Base-by-base conservation (phyloP, 257 asterid genomes). In the Solanum verrucosum region DNA sequence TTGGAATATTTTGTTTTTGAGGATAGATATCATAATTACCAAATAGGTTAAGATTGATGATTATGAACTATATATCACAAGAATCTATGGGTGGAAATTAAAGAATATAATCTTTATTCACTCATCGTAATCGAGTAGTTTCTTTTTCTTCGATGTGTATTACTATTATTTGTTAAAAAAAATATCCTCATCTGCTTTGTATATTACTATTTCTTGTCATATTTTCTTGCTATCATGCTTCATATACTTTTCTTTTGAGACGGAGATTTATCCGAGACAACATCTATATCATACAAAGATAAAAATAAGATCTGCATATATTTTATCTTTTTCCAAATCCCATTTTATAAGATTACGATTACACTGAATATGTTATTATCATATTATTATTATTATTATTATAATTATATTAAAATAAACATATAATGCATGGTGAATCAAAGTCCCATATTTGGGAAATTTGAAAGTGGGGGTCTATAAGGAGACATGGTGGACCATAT, bases 401-500 rank as follows among this genome's bases (percentile, higher is more conserved):
- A 46, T 46, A 4, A 49, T 49, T 46, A 56, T 27, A 29, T 67
- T 13, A 14, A 27, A 27, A 27, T 68, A 29, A 12, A 27, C 75
- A 27, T 8, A 6, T 29, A 70, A 70, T 29, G 12, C 38, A 70
- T 70, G 77, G 77, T 70, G 77, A 29, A 70, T 70, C 77, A 70
- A 70, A 77, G 84, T 14, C 63, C 65, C 65, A 3, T 77, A 77
- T 77, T 40, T 40, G 7, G 84, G 23, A 77, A 77, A 38, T 40
- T 40, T 77, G 84, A n/a, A 38, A 77, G 84, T 38, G 84, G 83
- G 56, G 83, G 75, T 29, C 42, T 33, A 42, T 79, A 25, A 73
- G 91, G 95, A 88, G 97, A 93, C 94, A 94, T 71, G 91, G 95
- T 91, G 95, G 98, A 94, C 34, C 97, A 88, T 83, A 87, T 65